Evolutionary conservation across 805 yeast species (phyloP).

Genomic region (Candida manassasensis): DNA sequence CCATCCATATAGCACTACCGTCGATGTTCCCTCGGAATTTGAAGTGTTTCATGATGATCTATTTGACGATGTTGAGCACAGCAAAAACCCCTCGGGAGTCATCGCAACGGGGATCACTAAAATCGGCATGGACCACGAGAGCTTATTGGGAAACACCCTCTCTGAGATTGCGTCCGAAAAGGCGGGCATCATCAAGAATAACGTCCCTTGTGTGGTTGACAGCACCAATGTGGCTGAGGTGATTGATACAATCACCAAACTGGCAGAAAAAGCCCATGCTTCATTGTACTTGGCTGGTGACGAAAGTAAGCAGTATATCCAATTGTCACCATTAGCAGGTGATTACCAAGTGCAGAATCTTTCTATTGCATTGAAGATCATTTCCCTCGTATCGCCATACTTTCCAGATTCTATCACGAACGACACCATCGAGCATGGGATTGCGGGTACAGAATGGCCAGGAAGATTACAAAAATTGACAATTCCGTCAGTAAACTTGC

Average conservation of each 20-base stretch:
- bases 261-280: conserved; percentile 31
- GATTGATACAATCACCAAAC: conserved; percentile 38
- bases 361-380: conserved; percentile 57
- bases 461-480: conserved; percentile 65
- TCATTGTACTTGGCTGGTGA: conserved; percentile 21
- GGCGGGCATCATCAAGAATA: conserved; percentile 75
- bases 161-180: conserved; percentile 69
- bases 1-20: conserved; percentile 19
- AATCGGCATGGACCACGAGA: conserved; percentile 82
- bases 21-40: no score
- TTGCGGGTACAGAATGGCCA: conserved; percentile 67
- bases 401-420: conserved; percentile 26
- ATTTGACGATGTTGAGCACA: no score
- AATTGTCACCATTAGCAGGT: conserved; percentile 59
- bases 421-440: conserved; percentile 44
- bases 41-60: no score
- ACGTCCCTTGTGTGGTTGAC: conserved; percentile 66
- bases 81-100: conserved; percentile 27
- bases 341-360: conserved; percentile 68
- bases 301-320: conserved; percentile 5
- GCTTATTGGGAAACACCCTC: conserved; percentile 64
- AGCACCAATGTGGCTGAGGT: conserved; percentile 56
- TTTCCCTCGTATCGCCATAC: conserved; percentile 30
- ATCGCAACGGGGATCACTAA: conserved; percentile 73
- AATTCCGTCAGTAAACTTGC: conserved; percentile 17